Conservation (phyloP, 345 rosid genomes). For the Clausena lansium region DNA sequence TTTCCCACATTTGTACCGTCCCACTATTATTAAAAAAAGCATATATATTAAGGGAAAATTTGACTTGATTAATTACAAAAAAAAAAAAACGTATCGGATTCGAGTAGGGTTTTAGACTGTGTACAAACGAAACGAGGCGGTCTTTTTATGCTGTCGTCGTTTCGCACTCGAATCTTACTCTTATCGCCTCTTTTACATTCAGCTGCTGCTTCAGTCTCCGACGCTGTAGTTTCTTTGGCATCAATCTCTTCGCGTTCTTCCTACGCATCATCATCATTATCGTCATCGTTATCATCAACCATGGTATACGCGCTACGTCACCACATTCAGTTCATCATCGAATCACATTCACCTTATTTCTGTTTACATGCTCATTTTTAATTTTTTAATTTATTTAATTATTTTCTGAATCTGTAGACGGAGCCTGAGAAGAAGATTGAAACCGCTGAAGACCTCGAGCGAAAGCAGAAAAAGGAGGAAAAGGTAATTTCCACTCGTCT, state of each 20-base stretch:
- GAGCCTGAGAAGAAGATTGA: conserved; percentile 49
- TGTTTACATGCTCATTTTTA: not conserved
- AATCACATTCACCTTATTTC: not conserved
- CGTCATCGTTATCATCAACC: not conserved
- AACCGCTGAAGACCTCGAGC: conserved; percentile 73
- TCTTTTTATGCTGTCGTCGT: conserved; percentile 2
- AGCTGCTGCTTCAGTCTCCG: not conserved
- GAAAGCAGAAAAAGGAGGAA: conserved; percentile 91
- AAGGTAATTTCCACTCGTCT: conserved; percentile 40
- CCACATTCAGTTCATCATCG: not conserved
- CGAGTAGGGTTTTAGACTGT: not conserved
- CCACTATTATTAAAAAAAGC: too few species aligned
- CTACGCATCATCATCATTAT: not conserved
- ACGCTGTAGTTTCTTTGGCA: not conserved
- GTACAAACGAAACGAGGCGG: not conserved
- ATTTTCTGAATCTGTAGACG: conserved; percentile 28
- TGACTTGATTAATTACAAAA: too few species aligned
- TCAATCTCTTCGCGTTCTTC: conserved; percentile 7
- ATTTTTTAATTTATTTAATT: not conserved
- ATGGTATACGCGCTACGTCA: not conserved
- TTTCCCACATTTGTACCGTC: too few species aligned
- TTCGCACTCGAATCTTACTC: not conserved
- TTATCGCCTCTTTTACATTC: not conserved
- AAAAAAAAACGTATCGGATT: not conserved
- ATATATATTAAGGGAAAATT: too few species aligned